Evolutionary conservation across 2,329 filamentous ascomycete species (phyloP).

Genomic region (Fusarium acutatum): DNA sequence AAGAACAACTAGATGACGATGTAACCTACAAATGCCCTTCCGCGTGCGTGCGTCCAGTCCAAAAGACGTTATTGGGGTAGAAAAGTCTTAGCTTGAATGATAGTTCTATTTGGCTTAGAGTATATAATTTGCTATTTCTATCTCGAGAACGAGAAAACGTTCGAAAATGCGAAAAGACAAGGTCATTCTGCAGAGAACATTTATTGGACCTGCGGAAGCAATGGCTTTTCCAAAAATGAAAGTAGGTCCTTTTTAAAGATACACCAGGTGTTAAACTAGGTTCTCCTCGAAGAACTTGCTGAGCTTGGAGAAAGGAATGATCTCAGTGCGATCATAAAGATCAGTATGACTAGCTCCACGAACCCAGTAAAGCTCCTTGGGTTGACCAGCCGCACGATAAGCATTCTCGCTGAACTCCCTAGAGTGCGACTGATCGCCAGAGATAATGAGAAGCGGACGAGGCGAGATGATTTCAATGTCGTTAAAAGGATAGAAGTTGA

Average conservation of each 20-base stretch:
- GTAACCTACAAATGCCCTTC: background rate
- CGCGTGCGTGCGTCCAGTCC: background rate
- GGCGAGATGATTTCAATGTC: background rate
- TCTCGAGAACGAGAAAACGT: background rate
- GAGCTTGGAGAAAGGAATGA: background rate
- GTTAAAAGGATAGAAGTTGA: background rate
- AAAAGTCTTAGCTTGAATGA: accelerated
- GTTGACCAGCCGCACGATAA: background rate
- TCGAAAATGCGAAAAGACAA: background rate
- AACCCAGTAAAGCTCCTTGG: background rate
- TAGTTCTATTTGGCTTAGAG: background rate
- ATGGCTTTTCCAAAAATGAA: background rate
- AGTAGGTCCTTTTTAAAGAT: accelerated
- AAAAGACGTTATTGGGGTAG: background rate
- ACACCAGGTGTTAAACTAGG: accelerated
- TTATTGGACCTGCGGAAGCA: accelerated
- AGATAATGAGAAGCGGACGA: background rate
- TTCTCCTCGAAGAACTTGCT: background rate
- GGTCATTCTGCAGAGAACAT: background rate
- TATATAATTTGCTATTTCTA: background rate
- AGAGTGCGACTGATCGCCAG: background rate
- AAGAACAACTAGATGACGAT: background rate
- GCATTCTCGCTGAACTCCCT: background rate
- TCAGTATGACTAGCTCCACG: background rate
- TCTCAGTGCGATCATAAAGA: background rate